A percentile compares a stretch with the other conserved stretches of the same genome.
Evolutionary conservation across 371 early-diverging fungal species (phyloP).

Genomic region (Mortierella sp.): DNA sequence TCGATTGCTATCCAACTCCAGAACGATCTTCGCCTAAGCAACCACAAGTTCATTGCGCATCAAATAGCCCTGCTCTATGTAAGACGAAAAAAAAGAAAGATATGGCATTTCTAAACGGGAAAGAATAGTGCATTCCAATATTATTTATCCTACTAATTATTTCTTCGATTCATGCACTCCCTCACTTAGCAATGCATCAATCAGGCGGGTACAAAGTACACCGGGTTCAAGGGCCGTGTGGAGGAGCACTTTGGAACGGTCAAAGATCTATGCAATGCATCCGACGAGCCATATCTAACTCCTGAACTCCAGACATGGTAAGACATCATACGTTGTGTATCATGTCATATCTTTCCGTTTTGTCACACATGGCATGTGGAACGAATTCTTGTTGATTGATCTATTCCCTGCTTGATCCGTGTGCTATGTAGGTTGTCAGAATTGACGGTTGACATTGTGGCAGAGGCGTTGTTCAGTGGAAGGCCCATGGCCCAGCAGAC

Average conservation of each 20-base stretch:
- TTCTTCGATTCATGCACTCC: neutral
- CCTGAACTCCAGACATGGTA: slow-evolving; percentile 52
- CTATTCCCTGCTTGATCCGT: neutral
- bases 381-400: neutral
- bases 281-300: slow-evolving; percentile 49
- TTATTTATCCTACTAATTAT: slow-evolving; percentile 2
- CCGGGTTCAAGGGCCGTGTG: slow-evolving; percentile 60
- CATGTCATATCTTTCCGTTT: neutral
- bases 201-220: slow-evolving; percentile 60
- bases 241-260: slow-evolving; percentile 64
- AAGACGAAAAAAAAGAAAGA: slow-evolving; percentile 25
- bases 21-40: slow-evolving; percentile 59
- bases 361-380: neutral
- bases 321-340: neutral
- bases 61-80: slow-evolving; percentile 72
- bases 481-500: slow-evolving; percentile 52
- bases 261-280: slow-evolving; percentile 46
- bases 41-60: slow-evolving; percentile 72
- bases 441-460: slow-evolving; percentile 56
- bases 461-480: slow-evolving; percentile 55
- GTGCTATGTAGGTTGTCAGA: slow-evolving; percentile 36
- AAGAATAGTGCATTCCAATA: neutral
- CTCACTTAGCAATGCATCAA: slow-evolving; percentile 65
- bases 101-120: neutral
- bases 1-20: slow-evolving; percentile 65